These are phyloP conservation scores for Exophiala oligosperma DNA, from an alignment of 2,329 filamentous ascomycete species.

Conservation along the genomic window DNA sequence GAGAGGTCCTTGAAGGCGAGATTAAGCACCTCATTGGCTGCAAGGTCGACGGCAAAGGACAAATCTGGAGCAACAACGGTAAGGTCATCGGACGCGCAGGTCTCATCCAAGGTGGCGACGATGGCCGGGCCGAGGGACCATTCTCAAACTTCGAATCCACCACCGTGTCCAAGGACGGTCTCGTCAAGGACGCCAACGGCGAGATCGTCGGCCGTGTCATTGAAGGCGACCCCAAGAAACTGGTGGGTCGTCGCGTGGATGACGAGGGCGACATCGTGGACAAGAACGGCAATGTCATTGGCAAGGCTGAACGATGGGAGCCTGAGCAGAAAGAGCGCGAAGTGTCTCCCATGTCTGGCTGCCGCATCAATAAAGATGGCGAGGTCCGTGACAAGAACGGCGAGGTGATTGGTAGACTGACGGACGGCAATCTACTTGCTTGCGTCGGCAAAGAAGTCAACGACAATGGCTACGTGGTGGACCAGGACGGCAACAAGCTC, in stretches of 20 bases:
- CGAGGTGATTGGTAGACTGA: conserved; percentile 47
- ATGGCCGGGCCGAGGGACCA: conserved; percentile 43
- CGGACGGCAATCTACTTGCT: conserved; percentile 43
- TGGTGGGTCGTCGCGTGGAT: conserved; percentile 66
- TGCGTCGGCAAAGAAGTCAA: conserved; percentile 46
- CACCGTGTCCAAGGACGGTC: conserved; percentile 58
- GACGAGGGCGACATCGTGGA: conserved; percentile 69
- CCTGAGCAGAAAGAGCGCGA: conserved; percentile 55
- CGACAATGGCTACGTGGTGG: conserved; percentile 56
- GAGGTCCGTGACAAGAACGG: conserved; percentile 48
- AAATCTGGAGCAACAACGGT: conserved; percentile 64
- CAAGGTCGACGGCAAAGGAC: conserved; percentile 63
- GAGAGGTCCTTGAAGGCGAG: conserved; percentile 59
- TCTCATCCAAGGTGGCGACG: conserved; percentile 53
- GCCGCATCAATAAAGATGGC: conserved; percentile 54
- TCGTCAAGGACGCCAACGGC: conserved; percentile 53
- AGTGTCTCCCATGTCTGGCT: conserved; percentile 60
- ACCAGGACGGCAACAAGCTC: conserved; percentile 63
- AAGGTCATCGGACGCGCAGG: conserved; percentile 62
- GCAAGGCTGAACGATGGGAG: conserved; percentile 69
- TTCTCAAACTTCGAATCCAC: conserved; percentile 62
- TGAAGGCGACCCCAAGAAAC: conserved; percentile 63
- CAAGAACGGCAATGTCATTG: conserved; percentile 65
- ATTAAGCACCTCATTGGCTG: conserved; percentile 57
- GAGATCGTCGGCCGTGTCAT: conserved; percentile 60